A percentile compares a stretch with the other conserved stretches of the same genome.
Evolutionary conservation across 2,329 filamentous ascomycete genomes (phyloP).

Genomic region (Elsinoe fawcettii): DNA sequence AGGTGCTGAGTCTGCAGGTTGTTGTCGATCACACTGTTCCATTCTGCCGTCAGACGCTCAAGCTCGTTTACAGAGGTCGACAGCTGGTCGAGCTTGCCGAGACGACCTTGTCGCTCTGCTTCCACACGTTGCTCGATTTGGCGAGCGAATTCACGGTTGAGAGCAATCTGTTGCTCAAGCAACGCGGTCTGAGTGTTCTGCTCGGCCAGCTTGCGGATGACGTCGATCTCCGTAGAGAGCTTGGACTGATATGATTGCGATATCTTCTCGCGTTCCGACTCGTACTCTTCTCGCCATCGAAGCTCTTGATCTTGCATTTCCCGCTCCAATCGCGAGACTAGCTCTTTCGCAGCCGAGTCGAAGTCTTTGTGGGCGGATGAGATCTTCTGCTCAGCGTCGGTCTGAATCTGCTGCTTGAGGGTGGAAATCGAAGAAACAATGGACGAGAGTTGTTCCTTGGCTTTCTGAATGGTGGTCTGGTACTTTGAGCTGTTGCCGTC

Average conservation of each 20-base stretch:
- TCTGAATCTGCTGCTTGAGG: slow-evolving; percentile 61
- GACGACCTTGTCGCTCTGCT: slow-evolving; percentile 74
- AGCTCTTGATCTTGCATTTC: slow-evolving; percentile 74
- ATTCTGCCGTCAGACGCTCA: slow-evolving; percentile 77
- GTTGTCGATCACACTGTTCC: slow-evolving; percentile 82
- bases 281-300: slow-evolving; percentile 81
- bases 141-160: slow-evolving; percentile 76
- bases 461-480: slow-evolving; percentile 68
- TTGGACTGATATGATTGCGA: slow-evolving; percentile 71
- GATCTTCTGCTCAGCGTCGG: slow-evolving; percentile 68
- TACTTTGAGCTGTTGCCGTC: slow-evolving; percentile 74
- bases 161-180: slow-evolving; percentile 77
- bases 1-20: slow-evolving; percentile 94
- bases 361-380: slow-evolving; percentile 66
- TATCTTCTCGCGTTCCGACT: slow-evolving; percentile 73
- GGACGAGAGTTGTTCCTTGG: slow-evolving; percentile 72
- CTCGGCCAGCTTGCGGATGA: slow-evolving; percentile 71
- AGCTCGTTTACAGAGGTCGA: slow-evolving; percentile 71
- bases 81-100: slow-evolving; percentile 78
- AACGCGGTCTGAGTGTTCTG: slow-evolving; percentile 77
- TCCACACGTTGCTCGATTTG: slow-evolving; percentile 79
- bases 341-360: slow-evolving; percentile 74
- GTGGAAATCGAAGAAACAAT: slow-evolving; percentile 70
- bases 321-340: slow-evolving; percentile 79
- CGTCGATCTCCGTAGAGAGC: slow-evolving; percentile 68